Evolutionary conservation across 2,329 filamentous ascomycete species (phyloP), one percentile per base, ranked within the genome.

Genomic region (Aspergillus japonicus): DNA sequence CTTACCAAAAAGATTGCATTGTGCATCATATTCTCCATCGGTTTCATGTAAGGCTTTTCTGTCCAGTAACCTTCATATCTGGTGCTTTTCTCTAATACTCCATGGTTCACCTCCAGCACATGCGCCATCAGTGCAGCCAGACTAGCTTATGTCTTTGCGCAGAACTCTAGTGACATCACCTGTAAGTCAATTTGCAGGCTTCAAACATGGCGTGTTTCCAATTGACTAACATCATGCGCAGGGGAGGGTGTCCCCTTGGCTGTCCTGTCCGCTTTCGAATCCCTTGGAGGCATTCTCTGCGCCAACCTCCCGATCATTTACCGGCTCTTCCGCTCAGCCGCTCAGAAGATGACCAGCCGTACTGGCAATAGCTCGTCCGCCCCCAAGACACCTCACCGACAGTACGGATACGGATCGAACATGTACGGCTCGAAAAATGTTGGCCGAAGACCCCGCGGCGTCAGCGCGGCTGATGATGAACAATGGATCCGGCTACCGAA

Each of bases 301-400:
- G 57, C 57, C 35, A 59, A 59, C 26, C 52, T 59, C 5, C 57
- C 52, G 4, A 59, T 59, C 33, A 59, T 59, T 52, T 59, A 59
- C 51, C 57, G 57, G n/a, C n/a, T 59, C 4, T 59, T 56, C 35
- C 24, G 24, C 16, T 49, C 33, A 16, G 57, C 52, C 35, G 57
- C 47, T 2, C 57, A 59, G 16, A 59, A 59, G 16, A 42, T 59
- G 24, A 47, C 24, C 47, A 59, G 52, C 19, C 50, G 50, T 23
- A 33, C 26, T 19, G 49, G 42, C 16, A 48, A 47, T 21, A 33
- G 44, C 24, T 35, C 53, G 21, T 54, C 52, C 10, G 19, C 29
- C 19, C 53, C 50, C 48, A 57, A 57, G 21, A 35, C 35, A 5
- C 16, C 55, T 3, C 47, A 44, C 23, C n/a, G 44, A 1, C 57